Evolutionary conservation across 139 green algal species (phyloP), one percentile per base, ranked within the genome.

Genomic region (Chlorella ohadii): DNA sequence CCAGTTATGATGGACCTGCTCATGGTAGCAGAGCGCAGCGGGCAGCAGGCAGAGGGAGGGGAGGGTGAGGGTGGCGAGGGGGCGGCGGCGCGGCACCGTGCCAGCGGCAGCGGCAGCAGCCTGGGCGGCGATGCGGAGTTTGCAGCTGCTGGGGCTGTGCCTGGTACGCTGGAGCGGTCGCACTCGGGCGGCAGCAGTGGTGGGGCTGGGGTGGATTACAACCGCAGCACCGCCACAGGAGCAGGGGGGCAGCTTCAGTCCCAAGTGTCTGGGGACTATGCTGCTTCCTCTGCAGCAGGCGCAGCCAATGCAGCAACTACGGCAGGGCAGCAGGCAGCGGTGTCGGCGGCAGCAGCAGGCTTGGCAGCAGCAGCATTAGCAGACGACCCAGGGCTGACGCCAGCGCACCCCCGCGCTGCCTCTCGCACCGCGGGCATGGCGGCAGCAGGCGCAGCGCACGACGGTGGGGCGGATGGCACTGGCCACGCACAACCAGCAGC

Each of bases 1-100:
- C 93, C 95, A 0, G 90, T 87, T 1, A 83, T 97, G 63, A 88
- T 96, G 41, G 86, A 82, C 4, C 97, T 96, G 78, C 90, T 97
- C 44, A 38, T 36, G 17, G 51, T 65, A 11, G 47, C 28, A 55
- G 73, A 76, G 70, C 38, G 31, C 6, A 13, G 2, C 1, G 65
- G 25, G 23, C 51, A 59, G 51, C 51, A 23, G 15, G 51, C 51
- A 59, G 51, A 59, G 51, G 11, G 2, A 22, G 51, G 51, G 15
- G 25, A 31, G 7, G 70, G 39, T 23, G 70, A 55, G 38, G 38
- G 9, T 23, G 38, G 38, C 7, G 31, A 80, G 19, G 51, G 73
- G 33, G 0, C n/a, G 4, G 51, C 19, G 20, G 51, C 47, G 16
- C 73, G 51, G 51, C 73, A 80, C 51, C 73, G 73, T 33, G 51